phyloP scores from a whole-genome alignment of 2,329 filamentous ascomycete species.

The Davidsoniella australis region DNA sequence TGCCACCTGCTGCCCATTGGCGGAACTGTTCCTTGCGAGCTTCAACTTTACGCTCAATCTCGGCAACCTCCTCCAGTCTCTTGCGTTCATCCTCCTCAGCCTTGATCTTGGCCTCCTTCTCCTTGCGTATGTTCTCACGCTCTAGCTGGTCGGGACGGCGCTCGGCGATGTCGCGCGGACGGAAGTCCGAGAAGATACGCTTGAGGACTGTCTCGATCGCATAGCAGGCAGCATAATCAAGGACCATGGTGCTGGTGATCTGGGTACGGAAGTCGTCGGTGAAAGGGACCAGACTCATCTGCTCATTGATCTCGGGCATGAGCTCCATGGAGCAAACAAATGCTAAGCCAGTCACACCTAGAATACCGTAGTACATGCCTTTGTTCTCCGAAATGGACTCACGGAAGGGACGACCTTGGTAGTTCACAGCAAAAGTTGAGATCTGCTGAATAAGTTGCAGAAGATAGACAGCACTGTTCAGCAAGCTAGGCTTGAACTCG shows the following conservation, averaged over 20 bases:
- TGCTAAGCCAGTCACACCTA: conserved; percentile 76
- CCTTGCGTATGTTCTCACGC: conserved; percentile 35
- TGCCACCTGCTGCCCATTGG: conserved; percentile 26
- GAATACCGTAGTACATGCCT: conserved; percentile 94
- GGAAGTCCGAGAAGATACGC: conserved; percentile 72
- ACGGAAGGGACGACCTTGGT: conserved; percentile 94
- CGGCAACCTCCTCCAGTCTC: conserved; percentile 36
- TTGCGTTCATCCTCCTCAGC: conserved; percentile 26
- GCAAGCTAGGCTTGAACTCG: conserved; percentile 79
- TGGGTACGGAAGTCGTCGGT: conserved; percentile 73
- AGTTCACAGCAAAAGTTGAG: conserved; percentile 97
- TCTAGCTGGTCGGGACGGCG: conserved; percentile 73
- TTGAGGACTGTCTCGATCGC: conserved; percentile 78
- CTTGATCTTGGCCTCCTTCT: conserved; percentile 27
- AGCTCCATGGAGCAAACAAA: conserved; percentile 94
- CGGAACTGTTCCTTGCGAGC: conserved; percentile 31
- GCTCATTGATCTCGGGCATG: conserved; percentile 84
- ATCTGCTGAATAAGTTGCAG: conserved; percentile 97
- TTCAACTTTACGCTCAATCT: conserved; percentile 41
- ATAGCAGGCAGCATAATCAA: conserved; percentile 80
- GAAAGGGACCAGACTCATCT: conserved; percentile 85
- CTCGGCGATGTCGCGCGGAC: conserved; percentile 81
- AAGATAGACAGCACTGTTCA: conserved; percentile 94
- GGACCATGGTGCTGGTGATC: conserved; percentile 67
- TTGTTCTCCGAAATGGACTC: conserved; percentile 90